A percentile compares a stretch with the other conserved stretches of the same genome.
Evolutionary conservation across 2,329 filamentous ascomycete species (phyloP).

Genomic region (Diaporthe caulivora): DNA sequence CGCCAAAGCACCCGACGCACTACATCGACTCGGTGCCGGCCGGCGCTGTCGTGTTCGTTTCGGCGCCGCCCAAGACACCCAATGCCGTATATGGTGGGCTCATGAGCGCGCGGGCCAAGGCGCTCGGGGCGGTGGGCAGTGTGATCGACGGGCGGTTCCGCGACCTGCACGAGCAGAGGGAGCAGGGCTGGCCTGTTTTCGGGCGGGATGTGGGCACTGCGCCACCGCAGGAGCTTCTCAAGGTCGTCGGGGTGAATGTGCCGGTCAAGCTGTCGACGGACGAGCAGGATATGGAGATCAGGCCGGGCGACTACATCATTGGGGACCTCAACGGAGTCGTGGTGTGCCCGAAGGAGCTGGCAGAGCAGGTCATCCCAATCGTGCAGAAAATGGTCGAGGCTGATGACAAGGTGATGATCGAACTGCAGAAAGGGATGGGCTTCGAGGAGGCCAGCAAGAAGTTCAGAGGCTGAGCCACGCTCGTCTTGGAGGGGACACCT

Average conservation of each 20-base stretch:
- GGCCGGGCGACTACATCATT: constrained; percentile 59
- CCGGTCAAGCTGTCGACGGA: constrained; percentile 53
- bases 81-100: constrained; percentile 68
- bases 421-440: constrained; percentile 55
- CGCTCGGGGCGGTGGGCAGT: constrained; percentile 58
- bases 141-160: constrained; percentile 66
- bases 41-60: constrained; percentile 63
- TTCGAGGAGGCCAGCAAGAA: constrained; percentile 59
- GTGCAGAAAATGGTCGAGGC: constrained; percentile 57
- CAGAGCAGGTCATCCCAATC: constrained; percentile 54
- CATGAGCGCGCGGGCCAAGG: constrained; percentile 62
- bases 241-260: constrained; percentile 57
- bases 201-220: constrained; percentile 58
- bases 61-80: constrained; percentile 57
- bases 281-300: constrained; percentile 53
- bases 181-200: constrained; percentile 60
- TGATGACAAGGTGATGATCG: constrained; percentile 56
- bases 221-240: constrained; percentile 56
- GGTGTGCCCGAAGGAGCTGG: constrained; percentile 54
- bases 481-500: not conserved
- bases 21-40: constrained; percentile 65
- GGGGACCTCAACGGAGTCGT: constrained; percentile 61
- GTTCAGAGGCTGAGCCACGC: constrained; percentile 47
- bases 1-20: constrained; percentile 58
- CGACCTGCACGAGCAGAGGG: constrained; percentile 66